Base-by-base conservation (phyloP, 164 flowering plant genomes). In the Cinnamomum chago region DNA sequence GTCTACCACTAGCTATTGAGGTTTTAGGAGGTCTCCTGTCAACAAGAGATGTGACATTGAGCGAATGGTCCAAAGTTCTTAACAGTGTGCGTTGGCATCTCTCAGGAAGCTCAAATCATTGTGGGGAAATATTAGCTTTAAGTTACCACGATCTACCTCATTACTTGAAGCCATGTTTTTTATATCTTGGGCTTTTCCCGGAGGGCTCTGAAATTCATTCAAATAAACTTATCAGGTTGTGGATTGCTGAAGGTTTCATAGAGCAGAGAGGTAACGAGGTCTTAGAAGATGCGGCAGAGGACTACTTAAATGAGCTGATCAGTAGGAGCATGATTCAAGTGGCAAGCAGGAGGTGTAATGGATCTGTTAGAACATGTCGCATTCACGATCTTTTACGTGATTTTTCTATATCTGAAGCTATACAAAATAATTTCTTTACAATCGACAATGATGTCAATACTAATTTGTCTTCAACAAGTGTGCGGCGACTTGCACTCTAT, bases 181-280 rank as follows among this genome's bases (percentile, higher is more conserved):
- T 88, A 7, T 83, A 84, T 58, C 77, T 86, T 40, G 81, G 87
- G 15, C 70, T 84, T 3, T 86, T 81, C 68, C 90, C 88, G 1
- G 87, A 84, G 65, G 88, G 84, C 52, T 82, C 77, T 70, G 84
- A 73, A 7, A 81, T 87, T 60, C 55, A 65, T 12, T 82, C 80
- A 33, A 79, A 80, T 50, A 87, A 83, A 33, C 30, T 86, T n/a
- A 75, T 84, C 11, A 70, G 75, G 28, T 82, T 87, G 87, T 86
- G 87, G 90, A 79, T 86, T 33, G 88, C 84, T n/a, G 90, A 88
- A 73, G 79, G 86, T 83, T 83, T 88, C 64, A 77, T 82, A 15
- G 83, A 83, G 3, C 51, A 71, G 35, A 79, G 87, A 35, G 80
- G 72, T 68, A 77, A 80, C 3, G 76, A 79, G 69, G 52, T 72